Evolutionary conservation across 345 rosid species (phyloP).

Genomic region (Rhodamnia argentea): DNA sequence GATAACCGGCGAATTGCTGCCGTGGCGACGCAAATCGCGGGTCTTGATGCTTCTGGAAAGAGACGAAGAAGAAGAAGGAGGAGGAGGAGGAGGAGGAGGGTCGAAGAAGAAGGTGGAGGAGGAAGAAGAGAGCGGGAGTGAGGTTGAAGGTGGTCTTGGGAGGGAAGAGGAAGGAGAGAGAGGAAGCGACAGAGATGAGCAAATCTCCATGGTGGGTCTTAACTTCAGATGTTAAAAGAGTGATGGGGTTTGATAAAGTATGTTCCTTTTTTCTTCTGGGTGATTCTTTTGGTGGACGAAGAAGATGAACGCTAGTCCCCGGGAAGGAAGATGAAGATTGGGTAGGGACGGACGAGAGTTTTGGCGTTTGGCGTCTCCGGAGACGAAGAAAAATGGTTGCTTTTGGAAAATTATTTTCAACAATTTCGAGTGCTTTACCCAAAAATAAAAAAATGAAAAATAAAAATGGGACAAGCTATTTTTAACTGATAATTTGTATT

Average conservation of each 20-base stretch:
- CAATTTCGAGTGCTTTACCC: too few relatives aligned
- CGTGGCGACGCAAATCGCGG: slow-evolving; percentile 4
- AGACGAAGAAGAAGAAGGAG: neutral
- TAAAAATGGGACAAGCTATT: too few relatives aligned
- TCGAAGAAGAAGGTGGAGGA: slow-evolving; percentile 28
- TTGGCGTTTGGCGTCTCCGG: neutral
- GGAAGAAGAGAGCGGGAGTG: slow-evolving; percentile 41
- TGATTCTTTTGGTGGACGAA: neutral
- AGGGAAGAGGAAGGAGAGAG: slow-evolving; percentile 2
- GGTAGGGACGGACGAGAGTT: neutral
- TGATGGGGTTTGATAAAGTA: neutral
- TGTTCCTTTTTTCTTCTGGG: neutral
- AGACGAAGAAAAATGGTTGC: neutral
- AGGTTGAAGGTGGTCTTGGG: slow-evolving; percentile 15
- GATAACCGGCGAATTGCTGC: slow-evolving; percentile 19
- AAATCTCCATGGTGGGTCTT: slow-evolving; percentile 50
- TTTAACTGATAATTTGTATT: neutral
- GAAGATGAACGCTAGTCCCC: neutral
- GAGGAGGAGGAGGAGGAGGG: neutral
- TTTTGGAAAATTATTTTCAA: neutral
- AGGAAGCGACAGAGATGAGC: slow-evolving; percentile 38
- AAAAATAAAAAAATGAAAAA: too few relatives aligned
- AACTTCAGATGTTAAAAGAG: neutral
- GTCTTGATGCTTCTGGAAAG: slow-evolving; percentile 7
- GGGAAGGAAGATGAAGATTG: neutral